These are phyloP conservation scores for Starmera amethionina DNA, from an alignment of 805 yeast genomes.

Conservation along the genomic window DNA sequence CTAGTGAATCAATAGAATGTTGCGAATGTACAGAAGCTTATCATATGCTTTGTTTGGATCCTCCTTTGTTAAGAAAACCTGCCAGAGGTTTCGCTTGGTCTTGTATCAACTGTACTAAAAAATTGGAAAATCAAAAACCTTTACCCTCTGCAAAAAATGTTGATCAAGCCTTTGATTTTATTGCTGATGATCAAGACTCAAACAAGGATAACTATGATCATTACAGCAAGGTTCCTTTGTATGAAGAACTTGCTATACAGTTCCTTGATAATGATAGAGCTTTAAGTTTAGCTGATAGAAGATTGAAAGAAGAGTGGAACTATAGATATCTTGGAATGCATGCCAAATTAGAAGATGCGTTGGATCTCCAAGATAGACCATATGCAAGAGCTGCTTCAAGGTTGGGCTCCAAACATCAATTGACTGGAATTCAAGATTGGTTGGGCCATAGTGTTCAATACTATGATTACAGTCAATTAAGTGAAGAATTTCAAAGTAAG, in stretches of 20 bases:
- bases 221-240: slow-evolving; percentile 28
- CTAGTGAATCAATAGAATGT: slow-evolving; percentile 67
- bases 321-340: slow-evolving; percentile 73
- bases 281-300: slow-evolving; percentile 32
- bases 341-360: slow-evolving; percentile 63
- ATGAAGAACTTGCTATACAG: slow-evolving; percentile 46
- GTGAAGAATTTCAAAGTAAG: slow-evolving; percentile 10
- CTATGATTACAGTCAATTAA: slow-evolving; percentile 32
- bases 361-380: slow-evolving; percentile 68
- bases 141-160: background rate
- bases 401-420: slow-evolving; percentile 67
- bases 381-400: slow-evolving; percentile 75
- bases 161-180: too few relatives aligned
- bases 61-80: slow-evolving; percentile 73
- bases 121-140: slow-evolving; percentile 14
- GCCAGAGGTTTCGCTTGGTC: slow-evolving; percentile 87
- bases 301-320: slow-evolving; percentile 69
- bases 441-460: slow-evolving; percentile 56
- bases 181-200: background rate
- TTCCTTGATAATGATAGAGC: slow-evolving; percentile 38
- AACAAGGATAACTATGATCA: background rate
- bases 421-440: slow-evolving; percentile 56
- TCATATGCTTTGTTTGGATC: slow-evolving; percentile 80
- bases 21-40: slow-evolving; percentile 62
- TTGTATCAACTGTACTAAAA: slow-evolving; percentile 69